Conservation (phyloP, 2,329 filamentous ascomycete species). For the Epichloe scottii region DNA sequence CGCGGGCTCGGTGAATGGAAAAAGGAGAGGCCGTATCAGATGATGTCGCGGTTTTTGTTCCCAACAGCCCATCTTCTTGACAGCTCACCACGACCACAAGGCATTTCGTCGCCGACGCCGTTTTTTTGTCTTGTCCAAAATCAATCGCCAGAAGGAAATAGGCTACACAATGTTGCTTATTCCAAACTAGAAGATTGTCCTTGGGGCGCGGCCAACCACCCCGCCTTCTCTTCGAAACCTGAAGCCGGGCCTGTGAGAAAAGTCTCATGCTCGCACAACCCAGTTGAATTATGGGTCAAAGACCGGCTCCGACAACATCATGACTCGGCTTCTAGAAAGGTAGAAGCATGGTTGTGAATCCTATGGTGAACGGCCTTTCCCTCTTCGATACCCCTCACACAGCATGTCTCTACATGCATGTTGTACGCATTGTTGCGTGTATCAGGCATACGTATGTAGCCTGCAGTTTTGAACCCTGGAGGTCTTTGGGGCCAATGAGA, state of each 20-base stretch:
- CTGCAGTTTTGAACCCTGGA: neutral
- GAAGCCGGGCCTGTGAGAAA: neutral
- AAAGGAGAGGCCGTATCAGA: neutral
- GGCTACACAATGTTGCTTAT: too few species aligned
- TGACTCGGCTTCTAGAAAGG: constrained; percentile 1
- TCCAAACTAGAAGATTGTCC: too few species aligned
- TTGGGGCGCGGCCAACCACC: neutral
- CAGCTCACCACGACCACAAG: neutral
- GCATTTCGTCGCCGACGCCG: neutral
- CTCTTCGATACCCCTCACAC: neutral
- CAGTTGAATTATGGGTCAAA: neutral
- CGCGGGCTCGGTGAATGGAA: neutral
- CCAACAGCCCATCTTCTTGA: neutral
- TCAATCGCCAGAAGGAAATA: too few species aligned
- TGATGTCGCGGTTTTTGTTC: neutral
- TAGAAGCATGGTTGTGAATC: neutral
- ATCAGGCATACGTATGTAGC: neutral
- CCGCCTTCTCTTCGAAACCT: neutral
- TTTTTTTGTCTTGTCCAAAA: too few species aligned
- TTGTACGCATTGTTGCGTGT: neutral
- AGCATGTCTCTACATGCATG: neutral
- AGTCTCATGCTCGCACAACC: neutral
- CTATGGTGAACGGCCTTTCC: neutral
- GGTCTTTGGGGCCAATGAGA: neutral
- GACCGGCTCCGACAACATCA: neutral